Evolutionary conservation across 441 rosid species (phyloP).

Genomic region (Corymbia calophylla): DNA sequence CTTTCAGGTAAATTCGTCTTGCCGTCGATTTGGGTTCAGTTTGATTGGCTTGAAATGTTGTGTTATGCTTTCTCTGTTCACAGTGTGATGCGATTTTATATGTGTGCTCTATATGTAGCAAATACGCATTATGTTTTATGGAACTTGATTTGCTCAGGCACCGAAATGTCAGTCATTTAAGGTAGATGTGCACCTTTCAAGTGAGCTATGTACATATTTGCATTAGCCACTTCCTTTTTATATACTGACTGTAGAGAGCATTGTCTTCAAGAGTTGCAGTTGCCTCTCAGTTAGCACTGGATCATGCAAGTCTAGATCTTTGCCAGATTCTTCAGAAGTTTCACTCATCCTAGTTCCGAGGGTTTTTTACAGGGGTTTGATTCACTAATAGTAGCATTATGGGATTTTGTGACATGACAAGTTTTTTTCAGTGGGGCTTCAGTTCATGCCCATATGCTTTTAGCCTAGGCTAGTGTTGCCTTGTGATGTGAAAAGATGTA

Average conservation of each 20-base stretch:
- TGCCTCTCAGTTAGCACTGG: background rate
- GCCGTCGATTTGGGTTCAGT: background rate
- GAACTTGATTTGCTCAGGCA: background rate
- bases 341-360: background rate
- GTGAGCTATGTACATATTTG: background rate
- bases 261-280: background rate
- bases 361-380: background rate
- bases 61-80: background rate
- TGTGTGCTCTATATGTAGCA: background rate
- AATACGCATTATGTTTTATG: background rate
- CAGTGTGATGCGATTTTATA: background rate
- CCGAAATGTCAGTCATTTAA: background rate
- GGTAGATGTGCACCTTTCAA: background rate
- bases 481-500: background rate
- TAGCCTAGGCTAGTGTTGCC: background rate
- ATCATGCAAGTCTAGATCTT: background rate
- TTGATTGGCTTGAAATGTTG: background rate
- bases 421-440: background rate
- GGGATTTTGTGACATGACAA: background rate
- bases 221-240: background rate
- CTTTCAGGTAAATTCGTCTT: constrained; percentile 56
- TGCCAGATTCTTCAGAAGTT: background rate
- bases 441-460: background rate
- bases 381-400: background rate
- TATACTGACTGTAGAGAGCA: background rate